Percentiles rank a stretch among this genome's conserved stretches.
These are phyloP conservation scores for Yamadazyma nakazawae DNA, from an alignment of 805 yeast genomes.

Conservation along the genomic window DNA sequence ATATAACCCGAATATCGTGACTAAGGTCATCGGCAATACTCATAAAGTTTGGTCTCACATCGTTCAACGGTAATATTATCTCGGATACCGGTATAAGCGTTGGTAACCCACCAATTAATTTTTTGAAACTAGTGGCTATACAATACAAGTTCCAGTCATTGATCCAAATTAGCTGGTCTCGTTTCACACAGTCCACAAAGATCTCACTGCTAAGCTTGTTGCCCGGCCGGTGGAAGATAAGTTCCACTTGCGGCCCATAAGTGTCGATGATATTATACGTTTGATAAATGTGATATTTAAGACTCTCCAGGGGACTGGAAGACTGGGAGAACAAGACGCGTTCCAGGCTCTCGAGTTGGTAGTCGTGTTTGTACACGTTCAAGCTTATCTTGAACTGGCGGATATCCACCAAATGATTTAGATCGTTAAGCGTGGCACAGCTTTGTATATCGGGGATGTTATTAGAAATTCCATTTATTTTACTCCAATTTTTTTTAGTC, in stretches of 20 bases:
- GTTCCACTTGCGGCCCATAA: constrained; percentile 42
- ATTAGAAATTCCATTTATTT: constrained; percentile 26
- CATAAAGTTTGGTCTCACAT: constrained; percentile 29
- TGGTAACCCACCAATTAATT: constrained; percentile 50
- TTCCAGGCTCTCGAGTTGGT: constrained; percentile 40
- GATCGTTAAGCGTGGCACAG: constrained; percentile 48
- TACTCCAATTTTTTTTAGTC: constrained; percentile 30
- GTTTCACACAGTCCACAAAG: constrained; percentile 46
- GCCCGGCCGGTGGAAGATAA: constrained; percentile 57
- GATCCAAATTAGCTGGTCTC: constrained; percentile 53
- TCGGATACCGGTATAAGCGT: constrained; percentile 51
- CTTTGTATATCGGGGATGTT: constrained; percentile 34
- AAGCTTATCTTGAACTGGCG: constrained; percentile 73
- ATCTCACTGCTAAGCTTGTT: constrained; percentile 45
- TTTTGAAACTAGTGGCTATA: constrained; percentile 45
- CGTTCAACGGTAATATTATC: constrained; percentile 54
- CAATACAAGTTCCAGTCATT: constrained; percentile 56
- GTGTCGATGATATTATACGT: constrained; percentile 46
- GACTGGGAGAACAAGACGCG: constrained; percentile 7
- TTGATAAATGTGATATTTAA: constrained; percentile 43
- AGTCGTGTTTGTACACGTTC: constrained; percentile 68
- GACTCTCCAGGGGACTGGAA: constrained; percentile 2
- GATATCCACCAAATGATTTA: constrained; percentile 65
- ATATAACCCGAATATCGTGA: constrained; percentile 8
- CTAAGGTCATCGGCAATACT: constrained; percentile 9